Evolutionary conservation across 108 stramenopile genomes (phyloP).

Genomic region (Phaeodactylum tricornutum): DNA sequence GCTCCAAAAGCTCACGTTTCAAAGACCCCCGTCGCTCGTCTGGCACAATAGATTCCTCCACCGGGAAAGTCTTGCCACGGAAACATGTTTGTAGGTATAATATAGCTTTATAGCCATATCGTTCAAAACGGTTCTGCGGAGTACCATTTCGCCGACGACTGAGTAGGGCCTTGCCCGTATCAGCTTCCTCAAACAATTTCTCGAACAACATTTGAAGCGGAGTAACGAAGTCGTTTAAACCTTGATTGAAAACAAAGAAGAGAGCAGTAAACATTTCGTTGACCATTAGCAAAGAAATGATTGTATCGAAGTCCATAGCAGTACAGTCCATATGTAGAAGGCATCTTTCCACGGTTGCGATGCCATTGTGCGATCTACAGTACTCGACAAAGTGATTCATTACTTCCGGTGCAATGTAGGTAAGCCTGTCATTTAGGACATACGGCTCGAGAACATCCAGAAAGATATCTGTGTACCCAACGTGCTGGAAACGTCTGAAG

Average conservation of each 20-base stretch:
- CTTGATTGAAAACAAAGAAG: conserved; percentile 69
- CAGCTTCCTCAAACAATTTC: conserved; percentile 50
- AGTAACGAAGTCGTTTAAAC: conserved; percentile 63
- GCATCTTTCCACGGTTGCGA: conserved; percentile 80
- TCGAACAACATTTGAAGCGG: conserved; percentile 68
- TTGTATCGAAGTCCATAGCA: conserved; percentile 82
- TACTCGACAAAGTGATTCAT: conserved; percentile 78
- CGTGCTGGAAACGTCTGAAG: conserved; percentile 66
- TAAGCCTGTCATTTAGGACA: conserved; percentile 71
- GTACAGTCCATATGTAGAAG: conserved; percentile 83
- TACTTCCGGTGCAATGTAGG: conserved; percentile 80
- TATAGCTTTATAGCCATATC: conserved; percentile 60
- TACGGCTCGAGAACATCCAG: conserved; percentile 86
- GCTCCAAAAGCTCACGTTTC: conserved; percentile 35
- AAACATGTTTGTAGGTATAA: conserved; percentile 67
- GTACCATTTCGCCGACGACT: conserved; percentile 18
- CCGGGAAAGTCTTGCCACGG: conserved; percentile 58
- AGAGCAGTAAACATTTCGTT: conserved; percentile 78
- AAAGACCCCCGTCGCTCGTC: conserved; percentile 28
- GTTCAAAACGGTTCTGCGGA: conserved; percentile 36
- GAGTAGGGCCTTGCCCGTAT: conserved; percentile 16
- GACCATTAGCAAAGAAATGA: conserved; percentile 51
- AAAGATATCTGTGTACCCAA: conserved; percentile 52
- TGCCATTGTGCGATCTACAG: conserved; percentile 61
- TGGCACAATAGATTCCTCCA: conserved; percentile 29